Percentiles rank a stretch among this genome's conserved stretches.
Evolutionary conservation across 768 basidiomycete species (phyloP).

Genomic region (Leucocoprinus sp.): DNA sequence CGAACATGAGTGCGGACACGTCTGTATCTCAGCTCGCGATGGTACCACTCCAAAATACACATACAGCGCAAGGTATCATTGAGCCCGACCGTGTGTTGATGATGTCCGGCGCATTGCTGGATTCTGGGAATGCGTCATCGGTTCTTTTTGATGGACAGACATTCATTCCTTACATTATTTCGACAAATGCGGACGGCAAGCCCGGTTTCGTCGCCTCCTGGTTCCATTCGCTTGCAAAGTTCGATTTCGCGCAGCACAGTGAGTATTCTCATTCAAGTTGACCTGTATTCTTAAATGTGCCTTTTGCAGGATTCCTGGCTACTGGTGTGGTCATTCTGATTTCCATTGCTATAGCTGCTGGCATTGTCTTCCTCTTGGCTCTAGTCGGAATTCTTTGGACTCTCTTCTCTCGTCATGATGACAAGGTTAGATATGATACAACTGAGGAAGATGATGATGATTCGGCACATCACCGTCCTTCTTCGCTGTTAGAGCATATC

Average conservation of each 20-base stretch:
- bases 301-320: slow-evolving; percentile 68
- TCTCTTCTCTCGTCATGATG: slow-evolving; percentile 75
- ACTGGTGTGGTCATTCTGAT: slow-evolving; percentile 93
- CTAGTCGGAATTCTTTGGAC: slow-evolving; percentile 86
- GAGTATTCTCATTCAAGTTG: slow-evolving; percentile 23
- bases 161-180: slow-evolving; percentile 76
- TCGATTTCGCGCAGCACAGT: slow-evolving; percentile 70
- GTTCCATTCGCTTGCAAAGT: slow-evolving; percentile 74
- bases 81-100: slow-evolving; percentile 84
- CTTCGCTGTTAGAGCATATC: slow-evolving; percentile 83
- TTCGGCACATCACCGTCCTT: slow-evolving; percentile 71
- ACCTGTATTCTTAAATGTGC: slow-evolving; percentile 9
- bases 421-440: slow-evolving; percentile 56
- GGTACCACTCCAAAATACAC: slow-evolving; percentile 82
- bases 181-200: slow-evolving; percentile 55
- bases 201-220: slow-evolving; percentile 68
- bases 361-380: slow-evolving; percentile 82
- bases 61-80: slow-evolving; percentile 60
- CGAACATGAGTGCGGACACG: slow-evolving; percentile 45
- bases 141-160: slow-evolving; percentile 81
- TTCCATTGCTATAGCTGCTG: slow-evolving; percentile 93
- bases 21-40: slow-evolving; percentile 78
- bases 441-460: slow-evolving; percentile 68
- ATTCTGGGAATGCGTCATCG: slow-evolving; percentile 73
- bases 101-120: slow-evolving; percentile 71